Conservation (phyloP, 371 early-diverging fungal genomes). For the Circinella umbellata region DNA sequence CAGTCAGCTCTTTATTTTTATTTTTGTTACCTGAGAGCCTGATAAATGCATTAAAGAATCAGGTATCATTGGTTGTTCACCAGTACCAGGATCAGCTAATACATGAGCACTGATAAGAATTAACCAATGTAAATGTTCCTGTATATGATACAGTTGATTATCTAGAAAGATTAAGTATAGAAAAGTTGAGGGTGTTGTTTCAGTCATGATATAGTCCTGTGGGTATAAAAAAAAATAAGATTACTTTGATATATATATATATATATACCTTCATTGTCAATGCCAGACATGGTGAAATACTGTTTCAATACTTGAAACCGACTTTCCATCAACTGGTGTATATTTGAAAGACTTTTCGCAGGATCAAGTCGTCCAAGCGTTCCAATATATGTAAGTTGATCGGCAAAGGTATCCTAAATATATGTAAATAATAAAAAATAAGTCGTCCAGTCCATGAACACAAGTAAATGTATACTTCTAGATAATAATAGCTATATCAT, state of each 20-base stretch:
- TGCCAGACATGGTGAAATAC: constrained; percentile 28
- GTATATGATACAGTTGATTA: constrained; percentile 25
- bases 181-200: too few relatives aligned
- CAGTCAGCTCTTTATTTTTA: too few relatives aligned
- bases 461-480: too few relatives aligned
- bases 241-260: not conserved
- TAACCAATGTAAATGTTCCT: constrained; percentile 81
- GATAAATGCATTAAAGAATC: constrained; percentile 67
- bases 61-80: constrained; percentile 79
- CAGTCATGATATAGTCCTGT: too few relatives aligned
- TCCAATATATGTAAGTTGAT: constrained; percentile 75
- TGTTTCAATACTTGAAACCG: constrained; percentile 53
- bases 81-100: constrained; percentile 69
- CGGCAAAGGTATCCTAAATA: constrained; percentile 67
- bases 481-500: too few relatives aligned
- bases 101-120: constrained; percentile 70
- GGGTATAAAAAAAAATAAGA: not conserved
- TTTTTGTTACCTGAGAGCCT: constrained; percentile 37
- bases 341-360: constrained; percentile 47
- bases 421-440: not conserved
- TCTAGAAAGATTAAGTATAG: not conserved
- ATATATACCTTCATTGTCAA: constrained; percentile 3
- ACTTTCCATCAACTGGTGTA: constrained; percentile 57
- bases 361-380: constrained; percentile 68
- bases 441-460: too few relatives aligned